Base-by-base conservation (phyloP, 768 basidiomycete genomes). In the Hypsizygus marmoreus region DNA sequence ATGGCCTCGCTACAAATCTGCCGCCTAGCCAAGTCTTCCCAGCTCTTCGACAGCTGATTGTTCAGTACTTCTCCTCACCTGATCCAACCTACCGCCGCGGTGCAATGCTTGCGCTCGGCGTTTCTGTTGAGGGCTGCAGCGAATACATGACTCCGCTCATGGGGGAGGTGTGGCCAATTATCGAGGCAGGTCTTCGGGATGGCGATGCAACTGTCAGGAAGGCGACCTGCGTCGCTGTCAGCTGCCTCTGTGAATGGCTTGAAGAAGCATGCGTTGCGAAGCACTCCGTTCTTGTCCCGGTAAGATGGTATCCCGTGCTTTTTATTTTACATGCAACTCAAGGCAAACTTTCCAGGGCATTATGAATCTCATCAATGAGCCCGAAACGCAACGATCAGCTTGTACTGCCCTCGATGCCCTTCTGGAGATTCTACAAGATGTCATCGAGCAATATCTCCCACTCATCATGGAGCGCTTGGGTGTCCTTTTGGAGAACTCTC, bases 21-120 rank as follows among this genome's bases (percentile, higher is more conserved):
- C 97, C 97, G 9, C 95, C 97, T 4, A 79, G 81, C 19, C 97
- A 97, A 70, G 94, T 98, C 49, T 98, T 97, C 85, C 93, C 94
- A 7, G 79, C 91, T 11, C 84, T 99, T 28, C 89, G 88, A 49
- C 69, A 64, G 28, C 80, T 95, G 55, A 89, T 98, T 44, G 77
- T 85, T 51, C 79, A 87, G 45, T 97, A 95, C 69, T 90, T 94
- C 70, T 72, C 76, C 6, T 94, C 92, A 2, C 67, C 82, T 6
- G 86, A 97, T 54, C 79, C 92, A 0, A 72, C 77, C 41, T 72
- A 83, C 59, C 86, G 97, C 24, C 94, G 95, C 42, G 90, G 91
- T 37, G 95, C 94, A 6, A 86, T 98, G 72, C 91, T 95, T 59
- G 90, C 95, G 1, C 83, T 99, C 39, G 97, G 97, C 53, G 91